phyloP scores from a whole-genome alignment of 2,329 filamentous ascomycete species.

The Apiospora marii region DNA sequence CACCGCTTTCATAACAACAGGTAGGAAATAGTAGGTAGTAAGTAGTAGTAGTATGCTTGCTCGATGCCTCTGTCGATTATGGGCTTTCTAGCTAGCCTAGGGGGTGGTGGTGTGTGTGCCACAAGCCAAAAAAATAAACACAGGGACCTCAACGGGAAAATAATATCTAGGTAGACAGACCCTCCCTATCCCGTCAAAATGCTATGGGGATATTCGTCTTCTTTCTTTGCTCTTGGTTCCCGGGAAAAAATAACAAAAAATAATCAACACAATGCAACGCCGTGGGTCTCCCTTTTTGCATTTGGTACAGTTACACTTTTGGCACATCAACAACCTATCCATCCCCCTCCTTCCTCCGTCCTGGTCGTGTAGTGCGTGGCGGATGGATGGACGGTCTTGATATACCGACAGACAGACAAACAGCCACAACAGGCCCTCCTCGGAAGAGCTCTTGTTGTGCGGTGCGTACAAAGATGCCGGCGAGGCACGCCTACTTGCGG shows the following conservation, averaged over 20 bases:
- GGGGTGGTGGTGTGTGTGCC: neutral
- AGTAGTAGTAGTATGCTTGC: too few species aligned
- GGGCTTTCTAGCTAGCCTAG: neutral
- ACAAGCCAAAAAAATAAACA: neutral
- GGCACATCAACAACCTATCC: conserved; percentile 3
- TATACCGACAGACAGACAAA: conserved; percentile 2
- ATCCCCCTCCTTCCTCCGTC: neutral
- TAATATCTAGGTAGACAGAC: conserved; percentile 1
- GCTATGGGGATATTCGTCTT: neutral
- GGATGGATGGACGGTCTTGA: neutral
- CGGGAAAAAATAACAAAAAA: neutral
- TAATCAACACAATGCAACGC: conserved; percentile 21
- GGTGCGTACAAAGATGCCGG: neutral
- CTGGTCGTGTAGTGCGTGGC: neutral
- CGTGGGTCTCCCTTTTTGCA: conserved; percentile 19
- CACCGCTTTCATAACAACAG: neutral
- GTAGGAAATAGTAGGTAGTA: neutral
- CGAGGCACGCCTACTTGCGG: neutral
- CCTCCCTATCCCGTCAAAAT: neutral
- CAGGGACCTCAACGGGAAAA: neutral
- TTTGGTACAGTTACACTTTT: conserved; percentile 22
- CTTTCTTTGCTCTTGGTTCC: conserved; percentile 7
- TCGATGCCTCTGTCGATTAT: neutral
- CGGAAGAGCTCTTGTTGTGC: neutral
- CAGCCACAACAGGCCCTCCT: neutral